These are phyloP conservation scores for Hymenotorrendiella dingleyae DNA, from an alignment of 2,329 filamentous ascomycete species.

Conservation along the genomic window DNA sequence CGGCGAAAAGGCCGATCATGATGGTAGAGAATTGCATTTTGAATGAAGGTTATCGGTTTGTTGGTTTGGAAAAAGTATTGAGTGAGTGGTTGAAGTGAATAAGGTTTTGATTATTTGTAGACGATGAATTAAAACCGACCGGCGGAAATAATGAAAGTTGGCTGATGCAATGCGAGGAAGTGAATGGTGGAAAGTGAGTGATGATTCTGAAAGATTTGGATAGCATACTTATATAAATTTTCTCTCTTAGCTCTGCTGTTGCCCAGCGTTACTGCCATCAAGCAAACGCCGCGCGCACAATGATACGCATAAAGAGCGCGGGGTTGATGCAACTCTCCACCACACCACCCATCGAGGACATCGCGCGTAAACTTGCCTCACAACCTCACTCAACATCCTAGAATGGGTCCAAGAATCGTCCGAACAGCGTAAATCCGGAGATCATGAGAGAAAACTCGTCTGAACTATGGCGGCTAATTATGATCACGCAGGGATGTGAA, in stretches of 20 bases:
- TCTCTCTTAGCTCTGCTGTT: background rate
- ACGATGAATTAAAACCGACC: constrained; percentile 7
- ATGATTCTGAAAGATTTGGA: background rate
- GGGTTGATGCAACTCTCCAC: background rate
- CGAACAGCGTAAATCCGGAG: too few species aligned
- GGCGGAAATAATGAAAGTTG: constrained; percentile 7
- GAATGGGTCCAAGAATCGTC: too few species aligned
- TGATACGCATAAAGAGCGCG: background rate
- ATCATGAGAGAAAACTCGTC: too few species aligned
- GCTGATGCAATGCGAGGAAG: too few species aligned
- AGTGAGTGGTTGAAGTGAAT: background rate
- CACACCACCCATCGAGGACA: background rate
- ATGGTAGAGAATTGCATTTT: constrained; percentile 5
- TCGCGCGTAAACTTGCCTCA: too few species aligned
- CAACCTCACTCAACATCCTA: too few species aligned
- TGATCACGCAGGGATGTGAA: too few species aligned
- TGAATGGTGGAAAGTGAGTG: background rate
- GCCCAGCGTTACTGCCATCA: background rate
- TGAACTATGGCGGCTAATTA: too few species aligned
- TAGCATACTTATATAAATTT: background rate
- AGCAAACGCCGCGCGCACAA: background rate
- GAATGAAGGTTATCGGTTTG: background rate
- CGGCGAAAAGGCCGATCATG: constrained; percentile 2
- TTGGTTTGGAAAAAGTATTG: background rate
- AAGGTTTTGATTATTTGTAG: background rate